A percentile compares a stretch with the other conserved stretches of the same genome.
Evolutionary conservation across 495 filamentous ascomycete genomes (phyloP).

Genomic region (Hypomontagnella monticulosa): DNA sequence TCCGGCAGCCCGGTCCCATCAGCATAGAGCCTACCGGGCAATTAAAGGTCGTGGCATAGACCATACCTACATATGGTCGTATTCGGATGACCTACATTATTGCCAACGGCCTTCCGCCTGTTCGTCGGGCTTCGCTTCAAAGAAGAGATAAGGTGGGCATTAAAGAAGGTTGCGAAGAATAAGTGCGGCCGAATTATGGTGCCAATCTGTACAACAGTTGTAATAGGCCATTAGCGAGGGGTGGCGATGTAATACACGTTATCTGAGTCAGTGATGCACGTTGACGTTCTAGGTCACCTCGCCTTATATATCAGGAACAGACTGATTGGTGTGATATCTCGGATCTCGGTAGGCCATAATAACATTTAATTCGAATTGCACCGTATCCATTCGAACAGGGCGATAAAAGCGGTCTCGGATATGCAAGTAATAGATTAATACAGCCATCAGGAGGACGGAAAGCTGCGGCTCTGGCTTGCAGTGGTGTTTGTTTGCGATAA

Average conservation of each 20-base stretch:
- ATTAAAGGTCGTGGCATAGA: not conserved
- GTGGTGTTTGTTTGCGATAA: constrained; percentile 25
- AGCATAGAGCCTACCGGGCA: constrained; percentile 21
- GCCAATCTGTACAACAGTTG: constrained; percentile 37
- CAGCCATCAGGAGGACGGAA: constrained; percentile 23
- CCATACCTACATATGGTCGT: constrained; percentile 17
- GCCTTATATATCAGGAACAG: constrained; percentile 24
- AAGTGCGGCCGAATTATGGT: constrained; percentile 18
- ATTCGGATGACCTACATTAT: constrained; percentile 7
- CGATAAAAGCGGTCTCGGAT: constrained; percentile 33
- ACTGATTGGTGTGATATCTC: constrained; percentile 40
- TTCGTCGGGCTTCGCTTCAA: constrained; percentile 4
- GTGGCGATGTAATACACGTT: constrained; percentile 33
- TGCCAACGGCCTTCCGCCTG: constrained; percentile 2
- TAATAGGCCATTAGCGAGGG: constrained; percentile 19
- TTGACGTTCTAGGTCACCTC: constrained; percentile 36
- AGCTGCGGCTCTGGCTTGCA: constrained; percentile 29
- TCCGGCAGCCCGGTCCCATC: constrained; percentile 41
- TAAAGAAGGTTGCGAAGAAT: constrained; percentile 7
- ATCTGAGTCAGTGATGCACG: constrained; percentile 27
- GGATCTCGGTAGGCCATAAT: constrained; percentile 39
- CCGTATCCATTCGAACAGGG: constrained; percentile 18
- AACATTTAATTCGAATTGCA: constrained; percentile 33
- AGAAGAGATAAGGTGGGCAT: constrained; percentile 15
- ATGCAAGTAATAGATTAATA: constrained; percentile 34